Evolutionary conservation across 2,329 filamentous ascomycete genomes (phyloP), one percentile per base, ranked within the genome.

Genomic region (Xylaria sp.): DNA sequence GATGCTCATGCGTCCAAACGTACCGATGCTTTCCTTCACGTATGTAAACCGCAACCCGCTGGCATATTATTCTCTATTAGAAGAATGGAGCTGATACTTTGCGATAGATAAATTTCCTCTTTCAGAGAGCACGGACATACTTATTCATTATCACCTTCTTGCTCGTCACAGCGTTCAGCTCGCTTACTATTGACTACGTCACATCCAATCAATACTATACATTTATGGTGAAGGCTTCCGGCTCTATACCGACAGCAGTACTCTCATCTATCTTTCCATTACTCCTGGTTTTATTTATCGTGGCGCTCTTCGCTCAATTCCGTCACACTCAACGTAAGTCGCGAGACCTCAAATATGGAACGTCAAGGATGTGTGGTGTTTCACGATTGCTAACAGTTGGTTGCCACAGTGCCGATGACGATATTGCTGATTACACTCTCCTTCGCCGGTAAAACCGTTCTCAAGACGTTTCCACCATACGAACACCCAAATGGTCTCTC

Each of bases 81-180:
- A 4, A 4, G 15, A 46, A 18, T n/a, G 15, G 5, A 7, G 13
- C 41, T 46, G 18, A 46, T n/a, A 18, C 13, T 18, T 46, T n/a
- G 41, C 41, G 13, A 46, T n/a, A 46, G 41, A 46, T 46, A 18
- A 46, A 18, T 18, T 18, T 18, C 2, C 41, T 46, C 13, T 46
- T 46, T 15, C 13, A n/a, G 6, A 46, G 41, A 46, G 41, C 41
- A 46, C 41, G 41, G 41, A 46, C 41, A n/a, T 46, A 46, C 5
- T 46, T 46, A n/a, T 46, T 46, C 15, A 46, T 46, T 46, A 18
- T 46, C 41, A n/a, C 41, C 41, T 46, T 46, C 41, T 46, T 46
- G 41, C 41, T 46, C 18, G 41, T 46, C 13, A 18, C 41, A 46
- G 41, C 41, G 15, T 46, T 46, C 41, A 7, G 41, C 41, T 46